phyloP scores from a whole-genome alignment of 768 basidiomycete genomes.

The Crucibulum laeve region DNA sequence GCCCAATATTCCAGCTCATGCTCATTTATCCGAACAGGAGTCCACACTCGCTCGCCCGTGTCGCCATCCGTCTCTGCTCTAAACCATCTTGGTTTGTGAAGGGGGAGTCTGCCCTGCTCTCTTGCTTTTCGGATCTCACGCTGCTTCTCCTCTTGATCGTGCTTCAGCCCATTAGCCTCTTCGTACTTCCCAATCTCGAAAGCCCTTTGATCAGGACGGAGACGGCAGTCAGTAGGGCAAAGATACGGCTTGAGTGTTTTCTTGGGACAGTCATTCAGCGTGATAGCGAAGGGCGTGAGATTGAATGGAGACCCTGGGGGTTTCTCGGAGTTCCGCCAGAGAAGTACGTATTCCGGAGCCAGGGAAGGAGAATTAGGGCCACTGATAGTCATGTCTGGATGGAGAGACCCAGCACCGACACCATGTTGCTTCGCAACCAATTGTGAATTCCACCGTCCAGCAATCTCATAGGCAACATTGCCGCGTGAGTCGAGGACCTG shows the following conservation, averaged over 20 bases:
- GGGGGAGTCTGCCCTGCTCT: slow-evolving; percentile 68
- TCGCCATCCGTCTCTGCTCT: slow-evolving; percentile 76
- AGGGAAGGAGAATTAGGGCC: slow-evolving; percentile 36
- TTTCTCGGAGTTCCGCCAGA: slow-evolving; percentile 94
- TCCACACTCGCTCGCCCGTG: slow-evolving; percentile 88
- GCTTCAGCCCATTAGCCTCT: slow-evolving; percentile 76
- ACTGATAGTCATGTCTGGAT: slow-evolving; percentile 66
- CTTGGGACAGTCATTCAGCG: slow-evolving; percentile 82
- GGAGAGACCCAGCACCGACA: slow-evolving; percentile 50
- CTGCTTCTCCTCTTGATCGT: slow-evolving; percentile 81
- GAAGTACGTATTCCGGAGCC: slow-evolving; percentile 70
- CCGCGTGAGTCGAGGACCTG: slow-evolving; percentile 67
- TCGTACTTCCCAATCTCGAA: slow-evolving; percentile 90
- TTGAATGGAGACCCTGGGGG: slow-evolving; percentile 80
- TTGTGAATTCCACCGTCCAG: slow-evolving; percentile 94
- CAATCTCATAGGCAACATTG: slow-evolving; percentile 77
- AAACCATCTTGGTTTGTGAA: slow-evolving; percentile 89
- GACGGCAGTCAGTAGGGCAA: slow-evolving; percentile 87
- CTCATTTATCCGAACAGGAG: slow-evolving; percentile 49
- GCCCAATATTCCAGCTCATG: slow-evolving; percentile 76
- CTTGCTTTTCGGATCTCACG: slow-evolving; percentile 64
- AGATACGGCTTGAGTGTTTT: slow-evolving; percentile 67
- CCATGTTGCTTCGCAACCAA: slow-evolving; percentile 80
- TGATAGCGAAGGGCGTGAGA: slow-evolving; percentile 90
- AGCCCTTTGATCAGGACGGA: slow-evolving; percentile 91